A percentile compares a stretch with the other conserved stretches of the same genome.
These are phyloP conservation scores for Diaporthe velutina DNA, from an alignment of 2,329 filamentous ascomycete genomes.

Conservation along the genomic window DNA sequence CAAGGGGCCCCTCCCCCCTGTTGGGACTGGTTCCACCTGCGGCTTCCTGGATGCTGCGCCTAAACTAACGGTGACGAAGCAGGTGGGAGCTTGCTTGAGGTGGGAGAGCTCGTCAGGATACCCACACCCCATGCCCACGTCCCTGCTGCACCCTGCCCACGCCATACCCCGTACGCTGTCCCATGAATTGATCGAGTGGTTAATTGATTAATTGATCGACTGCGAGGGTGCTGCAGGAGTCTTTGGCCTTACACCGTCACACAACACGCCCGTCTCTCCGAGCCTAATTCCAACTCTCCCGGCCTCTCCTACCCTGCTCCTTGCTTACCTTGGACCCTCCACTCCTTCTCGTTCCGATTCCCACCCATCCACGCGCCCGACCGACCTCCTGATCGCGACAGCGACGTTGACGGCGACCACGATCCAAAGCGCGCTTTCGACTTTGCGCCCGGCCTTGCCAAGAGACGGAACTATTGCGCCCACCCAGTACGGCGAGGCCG, in stretches of 20 bases:
- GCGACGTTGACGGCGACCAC: background rate
- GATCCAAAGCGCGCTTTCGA: background rate
- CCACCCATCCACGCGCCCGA: background rate
- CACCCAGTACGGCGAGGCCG: conserved; percentile 35
- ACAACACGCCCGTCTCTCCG: background rate
- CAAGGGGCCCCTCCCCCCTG: background rate
- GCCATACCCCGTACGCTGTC: background rate
- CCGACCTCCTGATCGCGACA: background rate
- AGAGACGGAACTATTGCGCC: conserved; percentile 32
- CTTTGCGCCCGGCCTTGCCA: conserved; percentile 13
- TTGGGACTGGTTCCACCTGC: background rate
- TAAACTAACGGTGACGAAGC: conserved; percentile 15
- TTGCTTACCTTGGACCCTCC: background rate
- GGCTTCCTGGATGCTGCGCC: background rate
- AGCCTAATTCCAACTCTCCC: conserved; percentile 4
- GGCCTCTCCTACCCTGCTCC: background rate
- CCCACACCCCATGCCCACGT: background rate
- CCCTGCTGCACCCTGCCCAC: background rate
- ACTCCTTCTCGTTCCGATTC: background rate
- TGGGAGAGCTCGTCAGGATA: conserved; percentile 21
- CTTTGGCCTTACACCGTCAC: background rate
- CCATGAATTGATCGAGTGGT: background rate
- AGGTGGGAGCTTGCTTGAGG: background rate
- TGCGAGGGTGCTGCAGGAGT: background rate
- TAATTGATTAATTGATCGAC: background rate